Evolutionary conservation across 345 rosid species (phyloP), one percentile per base, ranked within the genome.

Genomic region (Salix viminalis): DNA sequence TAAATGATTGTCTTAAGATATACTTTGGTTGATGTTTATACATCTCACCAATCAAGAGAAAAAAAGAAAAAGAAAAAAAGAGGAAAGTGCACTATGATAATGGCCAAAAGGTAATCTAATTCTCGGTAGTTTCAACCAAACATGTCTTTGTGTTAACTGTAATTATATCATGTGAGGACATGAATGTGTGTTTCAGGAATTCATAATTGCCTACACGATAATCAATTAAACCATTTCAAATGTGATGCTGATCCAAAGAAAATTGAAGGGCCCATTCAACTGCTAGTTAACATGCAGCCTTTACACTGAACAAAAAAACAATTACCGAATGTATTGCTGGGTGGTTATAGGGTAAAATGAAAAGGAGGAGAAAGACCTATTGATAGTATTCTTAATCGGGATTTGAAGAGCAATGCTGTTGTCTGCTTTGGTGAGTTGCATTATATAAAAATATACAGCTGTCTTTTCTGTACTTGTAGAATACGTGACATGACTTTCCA

Each of bases 391-490:
- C 64, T 68, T 39, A n/a, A 75, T 71, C 24, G 79, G 71, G 42
- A 28, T 36, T 62, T 70, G 37, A 30, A 36, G 41, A 34, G 36
- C 39, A 65, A 42, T 16, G 34, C 36, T 54, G n/a, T 24, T 41
- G 36, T 72, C 37, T 58, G 79, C 42, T 71, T 78, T 39, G 26
- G 77, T 72, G 67, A 76, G 75, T 76, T 82, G 82, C 67, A 78
- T 78, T 42, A 82, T 82, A 52, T 78, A 82, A 71, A 82, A 82
- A 70, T 79, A 61, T 23, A 74, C 19, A 71, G 77, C 76, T 30
- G 79, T 44, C 56, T 78, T 82, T 75, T 75, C 85, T 79, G 79
- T 78, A 62, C 82, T 71, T 14, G 37, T 44, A 21, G 85, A 82
- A 62, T 75, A 82, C 14, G 46, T 73, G 28, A 34, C 61, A 48